phyloP scores from a whole-genome alignment of 306 rosid genomes.

The Trifolium repens region DNA sequence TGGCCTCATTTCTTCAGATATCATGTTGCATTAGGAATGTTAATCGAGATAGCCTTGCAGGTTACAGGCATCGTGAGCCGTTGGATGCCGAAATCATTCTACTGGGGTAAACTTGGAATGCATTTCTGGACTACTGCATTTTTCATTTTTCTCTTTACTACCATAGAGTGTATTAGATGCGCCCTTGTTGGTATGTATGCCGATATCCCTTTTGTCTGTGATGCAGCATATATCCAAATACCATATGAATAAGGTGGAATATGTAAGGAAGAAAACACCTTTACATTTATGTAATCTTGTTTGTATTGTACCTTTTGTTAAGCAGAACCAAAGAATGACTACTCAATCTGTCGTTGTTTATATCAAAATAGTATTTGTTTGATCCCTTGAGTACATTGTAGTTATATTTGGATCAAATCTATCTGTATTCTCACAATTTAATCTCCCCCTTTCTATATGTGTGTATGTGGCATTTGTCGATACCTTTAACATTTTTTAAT shows the following conservation, averaged over 20 bases:
- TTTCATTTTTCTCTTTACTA: conserved; percentile 73
- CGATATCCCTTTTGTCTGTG: conserved; percentile 83
- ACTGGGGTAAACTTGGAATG: conserved; percentile 94
- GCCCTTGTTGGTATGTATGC: conserved; percentile 95
- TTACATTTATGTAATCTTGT: conserved; percentile 27
- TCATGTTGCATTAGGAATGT: conserved; percentile 95
- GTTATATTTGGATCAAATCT: background rate
- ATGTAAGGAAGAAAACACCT: conserved; percentile 23
- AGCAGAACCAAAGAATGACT: conserved; percentile 17
- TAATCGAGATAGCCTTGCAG: conserved; percentile 88
- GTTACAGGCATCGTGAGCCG: conserved; percentile 89
- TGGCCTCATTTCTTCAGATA: conserved; percentile 98
- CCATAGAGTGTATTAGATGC: conserved; percentile 77
- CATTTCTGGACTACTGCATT: conserved; percentile 84
- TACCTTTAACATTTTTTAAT: background rate
- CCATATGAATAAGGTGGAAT: conserved; percentile 71
- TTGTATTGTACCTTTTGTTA: conserved; percentile 33
- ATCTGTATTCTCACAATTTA: conserved; percentile 24
- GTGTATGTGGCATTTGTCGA: background rate
- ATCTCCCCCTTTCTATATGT: background rate
- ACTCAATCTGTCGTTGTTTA: conserved; percentile 28
- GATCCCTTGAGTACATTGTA: conserved; percentile 21
- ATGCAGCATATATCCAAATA: conserved; percentile 92
- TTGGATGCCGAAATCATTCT: conserved; percentile 82
- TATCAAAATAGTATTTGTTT: conserved; percentile 16